Percentiles rank a stretch among this genome's conserved stretches.
phyloP scores from a whole-genome alignment of 371 early-diverging fungal species.

The Lichtheimia ramosa region DNA sequence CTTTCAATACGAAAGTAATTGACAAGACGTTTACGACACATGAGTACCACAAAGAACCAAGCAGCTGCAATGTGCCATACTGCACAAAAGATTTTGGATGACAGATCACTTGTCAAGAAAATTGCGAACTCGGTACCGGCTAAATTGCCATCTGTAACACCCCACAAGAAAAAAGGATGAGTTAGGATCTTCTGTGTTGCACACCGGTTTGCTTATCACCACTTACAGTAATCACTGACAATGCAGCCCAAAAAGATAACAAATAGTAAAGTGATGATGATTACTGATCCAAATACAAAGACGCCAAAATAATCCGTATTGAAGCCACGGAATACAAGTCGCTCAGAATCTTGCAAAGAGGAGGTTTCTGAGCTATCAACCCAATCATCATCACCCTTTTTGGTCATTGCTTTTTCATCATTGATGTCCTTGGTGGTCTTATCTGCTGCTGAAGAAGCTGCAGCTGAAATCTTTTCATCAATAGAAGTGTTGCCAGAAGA shows the following conservation, averaged over 20 bases:
- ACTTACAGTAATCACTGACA: slow-evolving; percentile 56
- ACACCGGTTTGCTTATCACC: neutral
- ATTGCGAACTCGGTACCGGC: slow-evolving; percentile 32
- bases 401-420: neutral
- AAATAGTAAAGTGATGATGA: slow-evolving; percentile 59
- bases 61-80: slow-evolving; percentile 68
- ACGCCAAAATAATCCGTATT: slow-evolving; percentile 55
- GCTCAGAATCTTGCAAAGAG: slow-evolving; percentile 40
- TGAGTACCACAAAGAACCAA: slow-evolving; percentile 61
- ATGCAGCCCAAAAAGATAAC: slow-evolving; percentile 66
- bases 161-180: slow-evolving; percentile 2
- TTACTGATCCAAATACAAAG: slow-evolving; percentile 51
- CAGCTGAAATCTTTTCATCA: neutral
- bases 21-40: slow-evolving; percentile 39
- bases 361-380: slow-evolving; percentile 16
- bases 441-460: neutral
- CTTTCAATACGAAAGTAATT: slow-evolving; percentile 68
- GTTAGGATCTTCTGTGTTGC: neutral
- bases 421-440: neutral
- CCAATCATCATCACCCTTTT: neutral
- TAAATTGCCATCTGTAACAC: slow-evolving; percentile 41
- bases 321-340: slow-evolving; percentile 66
- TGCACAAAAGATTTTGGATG: slow-evolving; percentile 64
- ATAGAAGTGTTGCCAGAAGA: slow-evolving; percentile 21
- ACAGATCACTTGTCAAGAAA: slow-evolving; percentile 56